A percentile compares a stretch with the other conserved stretches of the same genome.
Evolutionary conservation across 768 basidiomycete species (phyloP).

Genomic region (Pluteus cervinus): DNA sequence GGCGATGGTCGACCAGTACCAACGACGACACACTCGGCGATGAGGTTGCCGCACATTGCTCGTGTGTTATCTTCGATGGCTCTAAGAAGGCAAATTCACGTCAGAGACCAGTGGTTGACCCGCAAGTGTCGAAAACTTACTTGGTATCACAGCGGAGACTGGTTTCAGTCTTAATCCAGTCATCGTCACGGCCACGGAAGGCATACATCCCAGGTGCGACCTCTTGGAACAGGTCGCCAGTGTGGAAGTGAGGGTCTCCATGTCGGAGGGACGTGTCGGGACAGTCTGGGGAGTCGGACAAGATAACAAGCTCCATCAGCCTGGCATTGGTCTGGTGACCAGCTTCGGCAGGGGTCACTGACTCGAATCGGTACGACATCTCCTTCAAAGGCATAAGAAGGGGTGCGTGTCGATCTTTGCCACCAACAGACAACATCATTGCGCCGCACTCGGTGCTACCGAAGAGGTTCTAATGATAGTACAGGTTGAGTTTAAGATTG

Average conservation of each 20-base stretch:
- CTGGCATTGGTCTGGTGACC: slow-evolving; percentile 50
- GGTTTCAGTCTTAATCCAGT: slow-evolving; percentile 83
- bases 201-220: slow-evolving; percentile 51
- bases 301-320: slow-evolving; percentile 65
- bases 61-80: slow-evolving; percentile 77
- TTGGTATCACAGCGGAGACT: slow-evolving; percentile 76
- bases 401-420: slow-evolving; percentile 41
- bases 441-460: slow-evolving; percentile 81
- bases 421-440: slow-evolving; percentile 57
- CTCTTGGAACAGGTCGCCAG: slow-evolving; percentile 75
- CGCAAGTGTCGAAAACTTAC: slow-evolving; percentile 8
- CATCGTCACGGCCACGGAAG: slow-evolving; percentile 71
- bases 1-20: slow-evolving; percentile 74
- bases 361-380: slow-evolving; percentile 60
- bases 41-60: slow-evolving; percentile 54
- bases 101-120: slow-evolving; percentile 1
- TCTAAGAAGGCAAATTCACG: neutral
- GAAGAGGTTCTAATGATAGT: slow-evolving; percentile 58
- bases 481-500: slow-evolving; percentile 9
- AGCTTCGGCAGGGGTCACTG: slow-evolving; percentile 37
- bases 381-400: slow-evolving; percentile 54
- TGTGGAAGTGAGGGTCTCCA: slow-evolving; percentile 69
- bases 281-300: slow-evolving; percentile 62
- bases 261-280: slow-evolving; percentile 53
- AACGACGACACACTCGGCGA: slow-evolving; percentile 72